phyloP scores from a whole-genome alignment of 768 basidiomycete genomes.

The Lyophyllum shimeji region DNA sequence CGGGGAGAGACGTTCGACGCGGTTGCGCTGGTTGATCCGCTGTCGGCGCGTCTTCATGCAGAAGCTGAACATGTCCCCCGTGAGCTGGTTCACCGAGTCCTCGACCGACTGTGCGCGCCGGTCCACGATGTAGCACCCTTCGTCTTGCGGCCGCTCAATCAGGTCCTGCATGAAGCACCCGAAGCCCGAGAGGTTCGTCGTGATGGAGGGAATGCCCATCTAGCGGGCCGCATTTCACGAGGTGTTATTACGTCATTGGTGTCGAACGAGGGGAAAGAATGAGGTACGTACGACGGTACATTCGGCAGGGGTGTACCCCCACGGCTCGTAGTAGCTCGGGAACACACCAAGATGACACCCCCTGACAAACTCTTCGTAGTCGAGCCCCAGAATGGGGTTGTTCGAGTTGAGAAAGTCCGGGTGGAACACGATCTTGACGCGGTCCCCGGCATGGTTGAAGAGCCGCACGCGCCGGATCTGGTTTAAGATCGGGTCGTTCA shows the following conservation, averaged over 20 bases:
- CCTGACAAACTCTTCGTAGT: constrained; percentile 98
- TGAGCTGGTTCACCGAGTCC: constrained; percentile 85
- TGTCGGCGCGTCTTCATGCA: constrained; percentile 87
- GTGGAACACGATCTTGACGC: constrained; percentile 97
- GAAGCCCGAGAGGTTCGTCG: constrained; percentile 97
- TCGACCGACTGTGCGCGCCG: constrained; percentile 87
- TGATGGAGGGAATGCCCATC: constrained; percentile 98
- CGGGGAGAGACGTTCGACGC: constrained; percentile 92
- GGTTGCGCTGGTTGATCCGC: constrained; percentile 97
- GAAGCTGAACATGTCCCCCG: constrained; percentile 75
- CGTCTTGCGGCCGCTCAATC: constrained; percentile 91
- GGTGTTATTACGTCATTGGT: constrained; percentile 3
- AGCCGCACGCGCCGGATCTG: constrained; percentile 93
- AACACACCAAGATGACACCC: constrained; percentile 99
- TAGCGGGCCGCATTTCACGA: constrained; percentile 30
- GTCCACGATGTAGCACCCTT: constrained; percentile 97
- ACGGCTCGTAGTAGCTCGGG: constrained; percentile 96
- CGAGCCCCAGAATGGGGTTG: constrained; percentile 94
- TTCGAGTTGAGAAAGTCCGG: constrained; percentile 98
- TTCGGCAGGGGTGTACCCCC: constrained; percentile 97
- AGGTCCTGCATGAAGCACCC: constrained; percentile 99
- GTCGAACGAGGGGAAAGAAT: not conserved
- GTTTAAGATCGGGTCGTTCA: constrained; percentile 89
- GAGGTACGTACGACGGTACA: constrained; percentile 83
- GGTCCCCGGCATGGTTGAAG: constrained; percentile 85